Evolutionary conservation across 805 yeast species (phyloP).

Genomic region (Candida namnaoensis): DNA sequence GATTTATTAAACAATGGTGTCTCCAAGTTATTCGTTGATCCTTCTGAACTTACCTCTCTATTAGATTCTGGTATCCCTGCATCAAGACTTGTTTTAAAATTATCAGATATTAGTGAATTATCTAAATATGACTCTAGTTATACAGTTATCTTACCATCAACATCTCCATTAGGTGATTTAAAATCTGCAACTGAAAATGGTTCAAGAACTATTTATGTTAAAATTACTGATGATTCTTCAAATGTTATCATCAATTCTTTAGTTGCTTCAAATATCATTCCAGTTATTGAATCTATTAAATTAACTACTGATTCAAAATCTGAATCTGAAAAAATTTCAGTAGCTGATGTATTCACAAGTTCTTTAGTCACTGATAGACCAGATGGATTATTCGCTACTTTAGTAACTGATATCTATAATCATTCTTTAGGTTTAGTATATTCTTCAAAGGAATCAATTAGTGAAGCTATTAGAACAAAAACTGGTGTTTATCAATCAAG

Average conservation of each 20-base stretch:
- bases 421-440: slow-evolving; percentile 85
- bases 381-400: slow-evolving; percentile 80
- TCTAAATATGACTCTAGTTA: slow-evolving; percentile 4
- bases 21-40: slow-evolving; percentile 31
- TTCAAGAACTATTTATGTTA: slow-evolving; percentile 8
- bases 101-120: slow-evolving; percentile 2
- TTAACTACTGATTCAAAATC: slow-evolving; percentile 11
- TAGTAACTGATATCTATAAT: slow-evolving; percentile 63
- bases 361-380: slow-evolving; percentile 69
- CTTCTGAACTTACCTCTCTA: slow-evolving; percentile 21
- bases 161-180: slow-evolving; percentile 12
- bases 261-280: slow-evolving; percentile 13
- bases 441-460: slow-evolving; percentile 75
- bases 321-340: slow-evolving; percentile 18
- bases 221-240: slow-evolving; percentile 4
- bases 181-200: slow-evolving; percentile 10
- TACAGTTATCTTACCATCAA: slow-evolving; percentile 12
- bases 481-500: slow-evolving; percentile 94
- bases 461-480: slow-evolving; percentile 69
- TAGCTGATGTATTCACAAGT: slow-evolving; percentile 37
- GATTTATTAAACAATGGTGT: slow-evolving; percentile 58
- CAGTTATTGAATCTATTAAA: slow-evolving; percentile 11
- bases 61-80: slow-evolving; percentile 42
- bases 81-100: slow-evolving; percentile 10
- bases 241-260: slow-evolving; percentile 10